Base-by-base conservation (phyloP, 2,329 filamentous ascomycete species). In the Didymella keratinophila region DNA sequence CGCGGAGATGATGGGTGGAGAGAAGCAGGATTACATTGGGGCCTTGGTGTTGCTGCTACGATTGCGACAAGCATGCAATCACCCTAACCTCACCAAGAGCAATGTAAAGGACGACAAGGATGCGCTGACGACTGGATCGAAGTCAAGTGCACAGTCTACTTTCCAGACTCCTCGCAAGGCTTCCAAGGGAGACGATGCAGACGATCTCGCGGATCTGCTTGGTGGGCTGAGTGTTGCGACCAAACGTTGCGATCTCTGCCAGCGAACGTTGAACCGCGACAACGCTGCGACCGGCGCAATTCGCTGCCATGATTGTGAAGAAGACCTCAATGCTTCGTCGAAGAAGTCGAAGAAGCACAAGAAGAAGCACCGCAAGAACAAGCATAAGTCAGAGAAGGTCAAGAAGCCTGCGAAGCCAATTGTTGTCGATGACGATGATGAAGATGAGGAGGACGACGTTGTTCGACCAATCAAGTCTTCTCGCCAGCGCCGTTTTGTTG, bases 41-140 rank as follows among this genome's bases (percentile, higher is more conserved):
- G 95, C 95, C 18, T 86, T 99, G 71, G 93, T 97, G 12, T 81
- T 99, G 60, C 85, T 99, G n/a, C 81, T 99, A 55, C 89, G 95
- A 37, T 82, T 99, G 60, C 86, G 95, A 59, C 95, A 99, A 76
- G 91, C 93, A 20, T 99, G 95, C 77, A 97, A 99, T 71, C 95
- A 99, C 74, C 93, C 93, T 0, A 89, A 92, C 65, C 83, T 99
- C 44, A 89, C 97, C 12, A 91, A 92, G 64, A 89, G 89, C 63
- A 94, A 96, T 71, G 82, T 97, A 56, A 89, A 89, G 54, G 91
- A 91, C 64, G 95, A 99, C 74, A 92, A 89, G 68, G 95, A 98
- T 70, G 91, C 92, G 2, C 79, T 97, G 54, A 84, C 87, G 1
- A 89, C 87, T 1, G 90, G 86, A 30, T 75, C 78, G 1, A 77